These are phyloP conservation scores for Saururus chinensis DNA, from an alignment of 164 flowering plant genomes.

Conservation along the genomic window DNA sequence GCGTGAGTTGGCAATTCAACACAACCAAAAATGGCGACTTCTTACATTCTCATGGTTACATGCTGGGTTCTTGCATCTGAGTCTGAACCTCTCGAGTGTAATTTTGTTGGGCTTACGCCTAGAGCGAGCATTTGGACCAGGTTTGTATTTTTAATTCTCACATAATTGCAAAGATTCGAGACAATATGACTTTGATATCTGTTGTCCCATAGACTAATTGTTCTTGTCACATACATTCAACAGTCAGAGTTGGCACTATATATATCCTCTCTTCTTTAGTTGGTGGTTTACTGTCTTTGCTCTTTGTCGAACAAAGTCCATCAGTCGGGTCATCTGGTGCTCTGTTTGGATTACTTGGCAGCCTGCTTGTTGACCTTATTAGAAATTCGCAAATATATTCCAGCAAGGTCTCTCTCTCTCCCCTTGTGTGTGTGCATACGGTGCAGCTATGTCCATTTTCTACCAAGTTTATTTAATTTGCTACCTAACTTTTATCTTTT, in stretches of 20 bases:
- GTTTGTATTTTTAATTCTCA: slow-evolving; percentile 12
- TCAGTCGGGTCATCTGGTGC: slow-evolving; percentile 62
- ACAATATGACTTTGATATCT: neutral
- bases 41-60: slow-evolving; percentile 50
- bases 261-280: slow-evolving; percentile 52
- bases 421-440: too few relatives aligned
- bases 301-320: slow-evolving; percentile 49
- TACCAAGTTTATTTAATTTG: neutral
- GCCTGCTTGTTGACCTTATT: slow-evolving; percentile 52
- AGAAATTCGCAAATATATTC: slow-evolving; percentile 52
- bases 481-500: neutral
- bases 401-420: slow-evolving; percentile 38
- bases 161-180: neutral
- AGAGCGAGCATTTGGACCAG: slow-evolving; percentile 71
- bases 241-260: slow-evolving; percentile 62
- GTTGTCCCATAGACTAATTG: neutral
- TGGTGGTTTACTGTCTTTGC: slow-evolving; percentile 56
- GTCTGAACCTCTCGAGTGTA: slow-evolving; percentile 45
- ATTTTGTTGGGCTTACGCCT: slow-evolving; percentile 54
- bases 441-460: neutral
- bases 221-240: slow-evolving; percentile 6
- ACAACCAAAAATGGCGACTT: slow-evolving; percentile 65
- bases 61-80: slow-evolving; percentile 61
- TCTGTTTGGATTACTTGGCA: slow-evolving; percentile 74
- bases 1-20: slow-evolving; percentile 15